Percentiles rank a stretch among this genome's conserved stretches.
These are phyloP conservation scores for Cladosporium sp. DNA, from an alignment of 2,329 filamentous ascomycete genomes.

Conservation along the genomic window DNA sequence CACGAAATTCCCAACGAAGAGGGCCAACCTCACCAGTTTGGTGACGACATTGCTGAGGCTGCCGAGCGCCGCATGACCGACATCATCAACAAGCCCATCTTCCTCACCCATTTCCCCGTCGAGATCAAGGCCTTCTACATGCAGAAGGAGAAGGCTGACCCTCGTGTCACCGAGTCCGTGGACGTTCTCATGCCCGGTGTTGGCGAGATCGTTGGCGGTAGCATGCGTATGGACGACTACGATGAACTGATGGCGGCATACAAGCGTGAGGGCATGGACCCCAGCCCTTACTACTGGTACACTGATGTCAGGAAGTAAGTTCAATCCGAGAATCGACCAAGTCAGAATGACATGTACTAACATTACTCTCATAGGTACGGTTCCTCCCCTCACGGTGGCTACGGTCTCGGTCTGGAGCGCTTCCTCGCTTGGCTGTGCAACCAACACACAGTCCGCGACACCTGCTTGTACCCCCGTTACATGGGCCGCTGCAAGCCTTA, in stretches of 20 bases:
- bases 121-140: conserved; percentile 99
- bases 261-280: conserved; percentile 80
- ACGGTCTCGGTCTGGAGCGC: conserved; percentile 88
- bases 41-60: conserved; percentile 97
- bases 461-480: conserved; percentile 77
- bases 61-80: conserved; percentile 97
- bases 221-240: conserved; percentile 92
- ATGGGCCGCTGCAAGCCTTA: conserved; percentile 79
- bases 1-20: conserved; percentile 94
- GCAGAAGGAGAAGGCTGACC: conserved; percentile 80
- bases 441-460: conserved; percentile 66
- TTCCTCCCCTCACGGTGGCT: conserved; percentile 87
- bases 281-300: conserved; percentile 95
- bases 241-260: conserved; percentile 89
- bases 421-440: conserved; percentile 70
- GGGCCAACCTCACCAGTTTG: conserved; percentile 83
- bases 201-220: conserved; percentile 93
- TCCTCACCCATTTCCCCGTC: conserved; percentile 94
- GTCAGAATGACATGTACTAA: not conserved
- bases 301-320: conserved; percentile 82
- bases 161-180: conserved; percentile 86
- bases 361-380: conserved; percentile 66
- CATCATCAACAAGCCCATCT: conserved; percentile 90
- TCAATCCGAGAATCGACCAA: no score
- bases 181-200: conserved; percentile 89